Conservation (phyloP, 371 early-diverging fungal genomes). For the Mucor indicus region DNA sequence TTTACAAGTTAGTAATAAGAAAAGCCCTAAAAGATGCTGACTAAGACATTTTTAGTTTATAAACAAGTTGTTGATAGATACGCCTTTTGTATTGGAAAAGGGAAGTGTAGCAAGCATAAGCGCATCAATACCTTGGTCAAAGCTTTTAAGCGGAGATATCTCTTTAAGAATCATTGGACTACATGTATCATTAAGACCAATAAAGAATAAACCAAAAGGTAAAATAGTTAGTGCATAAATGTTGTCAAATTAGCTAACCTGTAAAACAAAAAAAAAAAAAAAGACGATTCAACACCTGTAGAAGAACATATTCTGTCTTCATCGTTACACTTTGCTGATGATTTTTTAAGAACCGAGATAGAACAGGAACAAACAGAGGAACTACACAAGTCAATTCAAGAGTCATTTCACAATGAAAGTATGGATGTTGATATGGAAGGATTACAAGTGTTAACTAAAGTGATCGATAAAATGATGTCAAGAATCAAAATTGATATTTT, state of each 20-base stretch:
- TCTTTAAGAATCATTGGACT: constrained; percentile 74
- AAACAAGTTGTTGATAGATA: constrained; percentile 65
- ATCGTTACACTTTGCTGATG: constrained; percentile 86
- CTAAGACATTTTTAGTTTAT: constrained; percentile 19
- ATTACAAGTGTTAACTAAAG: constrained; percentile 59
- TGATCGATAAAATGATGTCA: constrained; percentile 72
- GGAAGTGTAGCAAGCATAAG: constrained; percentile 71
- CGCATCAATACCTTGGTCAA: constrained; percentile 82
- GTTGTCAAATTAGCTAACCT: background rate
- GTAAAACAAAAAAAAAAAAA: too few relatives aligned
- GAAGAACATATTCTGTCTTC: constrained; percentile 73
- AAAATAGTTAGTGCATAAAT: constrained; percentile 9
- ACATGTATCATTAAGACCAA: constrained; percentile 55
- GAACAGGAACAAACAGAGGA: constrained; percentile 53
- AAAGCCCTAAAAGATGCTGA: background rate
- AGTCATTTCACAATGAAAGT: constrained; percentile 40
- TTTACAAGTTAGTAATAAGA: constrained; percentile 52
- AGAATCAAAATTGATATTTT: constrained; percentile 55
- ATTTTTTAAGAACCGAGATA: constrained; percentile 73
- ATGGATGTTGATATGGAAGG: constrained; percentile 53
- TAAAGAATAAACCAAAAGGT: constrained; percentile 39
- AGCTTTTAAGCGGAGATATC: constrained; percentile 77
- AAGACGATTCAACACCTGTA: background rate
- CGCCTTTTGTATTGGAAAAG: constrained; percentile 67
- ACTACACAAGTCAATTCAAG: constrained; percentile 54